phyloP scores from a whole-genome alignment of 306 rosid genomes.

The Hippophae tibetana region DNA sequence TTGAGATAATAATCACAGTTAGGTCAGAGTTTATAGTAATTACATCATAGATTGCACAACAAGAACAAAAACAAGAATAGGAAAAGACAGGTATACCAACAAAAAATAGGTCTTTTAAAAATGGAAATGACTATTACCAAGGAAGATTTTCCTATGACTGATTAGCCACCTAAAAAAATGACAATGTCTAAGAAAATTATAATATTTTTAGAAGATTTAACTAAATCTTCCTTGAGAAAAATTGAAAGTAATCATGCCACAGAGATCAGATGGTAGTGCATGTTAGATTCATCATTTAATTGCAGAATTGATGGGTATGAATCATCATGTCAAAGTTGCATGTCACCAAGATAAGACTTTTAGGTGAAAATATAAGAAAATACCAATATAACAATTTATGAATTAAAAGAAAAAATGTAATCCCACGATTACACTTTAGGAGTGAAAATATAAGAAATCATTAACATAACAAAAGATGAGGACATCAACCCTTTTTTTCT shows the following conservation, averaged over 20 bases:
- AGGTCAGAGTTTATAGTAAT: constrained; percentile 13
- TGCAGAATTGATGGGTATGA: constrained; percentile 49
- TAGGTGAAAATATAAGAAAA: too few species aligned
- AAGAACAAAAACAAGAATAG: neutral
- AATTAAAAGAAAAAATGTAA: too few species aligned
- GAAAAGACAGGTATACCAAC: neutral
- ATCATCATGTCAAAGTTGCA: constrained; percentile 51
- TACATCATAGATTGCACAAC: constrained; percentile 48
- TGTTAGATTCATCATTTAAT: constrained; percentile 54
- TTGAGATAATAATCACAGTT: constrained; percentile 32
- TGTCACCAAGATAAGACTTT: neutral
- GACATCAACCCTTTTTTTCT: too few species aligned
- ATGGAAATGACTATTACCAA: too few species aligned
- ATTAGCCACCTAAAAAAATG: too few species aligned
- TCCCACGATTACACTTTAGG: neutral
- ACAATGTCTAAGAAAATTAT: too few species aligned
- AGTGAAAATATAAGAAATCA: too few species aligned
- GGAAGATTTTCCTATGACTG: too few species aligned
- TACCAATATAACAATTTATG: neutral
- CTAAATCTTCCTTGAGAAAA: too few species aligned
- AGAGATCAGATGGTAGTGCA: constrained; percentile 92
- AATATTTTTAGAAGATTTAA: too few species aligned
- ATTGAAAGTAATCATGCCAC: constrained; percentile 10
- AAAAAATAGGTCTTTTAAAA: neutral
- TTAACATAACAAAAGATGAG: too few species aligned